phyloP scores from a whole-genome alignment of 1,284 basidiomycete genomes.

The Ganoderma leucocontextum region DNA sequence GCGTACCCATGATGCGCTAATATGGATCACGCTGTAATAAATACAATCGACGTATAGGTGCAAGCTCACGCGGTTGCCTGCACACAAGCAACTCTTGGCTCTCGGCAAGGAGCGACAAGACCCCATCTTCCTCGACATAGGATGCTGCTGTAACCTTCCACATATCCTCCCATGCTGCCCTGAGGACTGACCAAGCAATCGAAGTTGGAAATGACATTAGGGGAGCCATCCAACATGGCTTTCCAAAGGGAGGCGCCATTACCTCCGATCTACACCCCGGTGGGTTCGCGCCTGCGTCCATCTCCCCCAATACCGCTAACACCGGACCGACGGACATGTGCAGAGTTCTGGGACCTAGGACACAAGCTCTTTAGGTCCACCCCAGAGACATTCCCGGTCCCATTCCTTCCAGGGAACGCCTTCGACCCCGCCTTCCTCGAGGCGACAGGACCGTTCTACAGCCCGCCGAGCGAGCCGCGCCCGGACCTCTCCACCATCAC shows the following conservation, averaged over 20 bases:
- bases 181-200: background rate
- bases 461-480: conserved; percentile 33
- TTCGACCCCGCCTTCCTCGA: conserved; percentile 49
- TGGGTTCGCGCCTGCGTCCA: conserved; percentile 28
- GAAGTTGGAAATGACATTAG: conserved; percentile 55
- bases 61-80: conserved; percentile 47
- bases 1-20: background rate
- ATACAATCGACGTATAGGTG: conserved; percentile 41
- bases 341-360: conserved; percentile 47
- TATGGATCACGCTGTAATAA: background rate
- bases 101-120: conserved; percentile 47
- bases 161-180: background rate
- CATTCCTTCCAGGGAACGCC: conserved; percentile 56
- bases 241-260: conserved; percentile 44
- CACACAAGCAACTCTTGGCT: conserved; percentile 51
- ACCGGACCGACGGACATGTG: conserved; percentile 27
- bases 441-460: conserved; percentile 39
- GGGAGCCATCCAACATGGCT: conserved; percentile 52
- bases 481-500: conserved; percentile 46
- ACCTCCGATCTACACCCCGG: conserved; percentile 46
- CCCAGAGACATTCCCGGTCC: conserved; percentile 50
- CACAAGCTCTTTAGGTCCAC: conserved; percentile 45
- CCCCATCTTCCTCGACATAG: conserved; percentile 58
- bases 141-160: conserved; percentile 55
- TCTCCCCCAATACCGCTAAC: conserved; percentile 40